These are phyloP conservation scores for Penicillium fimorum DNA, from an alignment of 495 filamentous ascomycete genomes.

Conservation along the genomic window DNA sequence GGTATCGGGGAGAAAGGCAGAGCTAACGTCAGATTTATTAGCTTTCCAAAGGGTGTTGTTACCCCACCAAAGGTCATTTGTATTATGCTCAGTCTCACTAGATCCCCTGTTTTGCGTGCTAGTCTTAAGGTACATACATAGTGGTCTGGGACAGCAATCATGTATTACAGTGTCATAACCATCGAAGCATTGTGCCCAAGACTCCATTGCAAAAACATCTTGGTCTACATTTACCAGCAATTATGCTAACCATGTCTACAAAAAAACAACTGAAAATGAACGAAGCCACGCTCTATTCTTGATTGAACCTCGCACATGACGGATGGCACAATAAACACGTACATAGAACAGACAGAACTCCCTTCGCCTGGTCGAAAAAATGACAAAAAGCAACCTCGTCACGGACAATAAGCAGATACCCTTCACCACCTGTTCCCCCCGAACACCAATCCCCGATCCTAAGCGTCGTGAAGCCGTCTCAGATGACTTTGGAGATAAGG, in stretches of 20 bases:
- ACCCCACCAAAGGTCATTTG: too few relatives aligned
- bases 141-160: too few relatives aligned
- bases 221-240: background rate
- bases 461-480: slow-evolving; percentile 32
- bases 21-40: too few relatives aligned
- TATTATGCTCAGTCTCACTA: too few relatives aligned
- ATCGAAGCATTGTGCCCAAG: background rate
- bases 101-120: too few relatives aligned
- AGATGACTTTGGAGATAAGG: slow-evolving; percentile 34
- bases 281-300: slow-evolving; percentile 31
- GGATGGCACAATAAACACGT: slow-evolving; percentile 22
- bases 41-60: too few relatives aligned
- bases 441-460: slow-evolving; percentile 32
- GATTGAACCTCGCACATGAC: slow-evolving; percentile 14
- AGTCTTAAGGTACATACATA: too few relatives aligned
- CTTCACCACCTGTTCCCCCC: slow-evolving; percentile 35
- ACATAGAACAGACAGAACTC: slow-evolving; percentile 29
- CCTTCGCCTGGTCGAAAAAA: slow-evolving; percentile 26
- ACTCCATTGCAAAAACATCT: background rate
- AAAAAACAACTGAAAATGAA: slow-evolving; percentile 5
- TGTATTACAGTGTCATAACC: too few relatives aligned
- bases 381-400: slow-evolving; percentile 26
- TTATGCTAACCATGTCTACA: background rate
- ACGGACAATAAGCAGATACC: slow-evolving; percentile 16
- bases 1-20: too few relatives aligned